Evolutionary conservation across 805 yeast genomes (phyloP).

Genomic region (Kuraishia capsulata): DNA sequence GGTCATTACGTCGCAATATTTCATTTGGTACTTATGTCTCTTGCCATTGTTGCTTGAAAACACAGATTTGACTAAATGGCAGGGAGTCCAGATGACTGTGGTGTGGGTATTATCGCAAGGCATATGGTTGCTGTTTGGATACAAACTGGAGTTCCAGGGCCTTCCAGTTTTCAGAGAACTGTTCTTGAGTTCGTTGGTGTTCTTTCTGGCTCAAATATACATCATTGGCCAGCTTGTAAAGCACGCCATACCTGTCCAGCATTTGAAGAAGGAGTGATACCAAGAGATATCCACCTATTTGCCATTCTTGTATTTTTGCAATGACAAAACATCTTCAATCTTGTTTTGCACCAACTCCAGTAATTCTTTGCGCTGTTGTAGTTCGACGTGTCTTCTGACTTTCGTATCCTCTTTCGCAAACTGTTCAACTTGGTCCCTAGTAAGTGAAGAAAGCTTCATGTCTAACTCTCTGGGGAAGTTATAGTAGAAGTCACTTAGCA

Average conservation of each 20-base stretch:
- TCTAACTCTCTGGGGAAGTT: constrained; percentile 94
- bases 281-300: no score
- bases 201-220: constrained; percentile 57
- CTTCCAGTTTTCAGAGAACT: constrained; percentile 51
- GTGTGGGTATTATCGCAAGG: constrained; percentile 71
- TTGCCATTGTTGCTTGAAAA: constrained; percentile 62
- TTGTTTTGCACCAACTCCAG: constrained; percentile 76
- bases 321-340: constrained; percentile 75
- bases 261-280: background rate
- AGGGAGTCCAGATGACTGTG: constrained; percentile 31
- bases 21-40: constrained; percentile 86
- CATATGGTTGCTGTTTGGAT: constrained; percentile 73
- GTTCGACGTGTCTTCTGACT: constrained; percentile 80
- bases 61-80: constrained; percentile 25
- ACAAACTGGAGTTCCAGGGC: constrained; percentile 74
- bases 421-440: constrained; percentile 69
- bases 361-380: constrained; percentile 87
- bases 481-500: constrained; percentile 89
- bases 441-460: constrained; percentile 53
- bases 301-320: constrained; percentile 29
- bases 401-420: constrained; percentile 95
- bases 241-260: background rate
- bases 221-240: constrained; percentile 48
- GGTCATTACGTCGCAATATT: constrained; percentile 91
- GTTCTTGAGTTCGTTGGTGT: constrained; percentile 42